A percentile compares a stretch with the other conserved stretches of the same genome.
These are phyloP conservation scores for Sonneratia caseolaris DNA, from an alignment of 345 rosid species.

Conservation along the genomic window DNA sequence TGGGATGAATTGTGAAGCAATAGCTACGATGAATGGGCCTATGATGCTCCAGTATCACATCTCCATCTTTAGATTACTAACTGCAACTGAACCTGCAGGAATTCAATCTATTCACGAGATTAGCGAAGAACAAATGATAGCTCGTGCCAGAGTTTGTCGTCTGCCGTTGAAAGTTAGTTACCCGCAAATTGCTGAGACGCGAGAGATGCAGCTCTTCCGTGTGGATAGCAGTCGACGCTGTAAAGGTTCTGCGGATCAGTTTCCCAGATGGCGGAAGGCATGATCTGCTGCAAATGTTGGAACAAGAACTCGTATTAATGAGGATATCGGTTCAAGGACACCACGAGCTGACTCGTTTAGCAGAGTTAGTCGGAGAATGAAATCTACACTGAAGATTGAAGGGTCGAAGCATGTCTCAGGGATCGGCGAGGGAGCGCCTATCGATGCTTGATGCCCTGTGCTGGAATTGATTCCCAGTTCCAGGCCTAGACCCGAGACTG, in stretches of 20 bases:
- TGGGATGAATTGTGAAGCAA: conserved; percentile 11
- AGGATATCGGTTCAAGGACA: conserved; percentile 2
- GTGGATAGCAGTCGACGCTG: conserved; percentile 35
- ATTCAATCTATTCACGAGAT: not conserved
- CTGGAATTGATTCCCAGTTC: conserved; percentile 32
- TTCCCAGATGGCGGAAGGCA: conserved; percentile 48
- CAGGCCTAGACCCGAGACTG: conserved; percentile 31
- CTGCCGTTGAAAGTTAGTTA: conserved; percentile 7
- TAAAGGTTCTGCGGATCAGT: conserved; percentile 49
- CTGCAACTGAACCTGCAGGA: conserved; percentile 41
- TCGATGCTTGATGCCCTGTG: conserved; percentile 27
- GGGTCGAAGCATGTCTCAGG: conserved; percentile 30
- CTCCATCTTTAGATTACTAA: conserved; percentile 41
- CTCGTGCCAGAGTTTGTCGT: not conserved
- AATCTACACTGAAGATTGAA: conserved; percentile 40
- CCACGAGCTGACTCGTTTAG: not conserved
- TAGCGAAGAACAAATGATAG: not conserved
- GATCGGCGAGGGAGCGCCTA: conserved; percentile 27
- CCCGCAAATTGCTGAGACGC: conserved; percentile 42
- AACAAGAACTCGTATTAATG: not conserved
- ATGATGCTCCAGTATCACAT: conserved; percentile 16
- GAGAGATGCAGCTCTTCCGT: conserved; percentile 22
- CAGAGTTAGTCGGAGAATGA: not conserved
- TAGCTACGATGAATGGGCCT: conserved; percentile 10
- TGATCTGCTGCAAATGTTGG: conserved; percentile 31